These are phyloP conservation scores for Boeremia lycopersici DNA, from an alignment of 2,329 filamentous ascomycete genomes.

Conservation along the genomic window DNA sequence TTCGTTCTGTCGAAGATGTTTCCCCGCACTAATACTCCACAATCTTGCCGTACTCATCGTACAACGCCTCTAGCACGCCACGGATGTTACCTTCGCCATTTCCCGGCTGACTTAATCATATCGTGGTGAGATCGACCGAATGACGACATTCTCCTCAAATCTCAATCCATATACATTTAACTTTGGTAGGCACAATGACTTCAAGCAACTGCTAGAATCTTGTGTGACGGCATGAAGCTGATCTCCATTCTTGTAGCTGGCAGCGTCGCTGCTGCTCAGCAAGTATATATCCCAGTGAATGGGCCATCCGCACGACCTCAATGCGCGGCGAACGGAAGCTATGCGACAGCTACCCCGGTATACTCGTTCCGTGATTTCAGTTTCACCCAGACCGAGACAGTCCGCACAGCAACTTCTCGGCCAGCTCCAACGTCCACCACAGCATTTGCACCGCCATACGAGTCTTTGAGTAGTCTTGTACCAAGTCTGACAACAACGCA, in stretches of 20 bases:
- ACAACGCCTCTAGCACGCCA: neutral
- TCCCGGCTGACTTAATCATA: neutral
- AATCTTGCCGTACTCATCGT: neutral
- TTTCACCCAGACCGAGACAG: conserved; percentile 50
- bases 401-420: conserved; percentile 46
- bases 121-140: conserved; percentile 1
- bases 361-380: conserved; percentile 42
- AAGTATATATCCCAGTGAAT: conserved; percentile 43
- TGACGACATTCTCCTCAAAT: conserved; percentile 3
- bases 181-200: neutral
- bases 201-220: neutral
- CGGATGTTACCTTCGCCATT: neutral
- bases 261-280: conserved; percentile 35
- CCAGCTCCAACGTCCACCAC: conserved; percentile 41
- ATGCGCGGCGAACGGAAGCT: conserved; percentile 32
- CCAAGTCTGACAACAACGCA: conserved; percentile 47
- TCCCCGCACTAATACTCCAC: conserved; percentile 1
- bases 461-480: conserved; percentile 43
- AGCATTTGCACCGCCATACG: conserved; percentile 47
- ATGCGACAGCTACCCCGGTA: conserved; percentile 35
- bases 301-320: conserved; percentile 37
- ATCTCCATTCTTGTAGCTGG: conserved; percentile 13
- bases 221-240: conserved; percentile 19
- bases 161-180: neutral
- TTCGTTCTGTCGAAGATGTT: neutral